Percentiles rank a stretch among this genome's conserved stretches.
These are phyloP conservation scores for Ceratobasidium sp. DNA, from an alignment of 1,284 basidiomycete genomes.

Conservation along the genomic window DNA sequence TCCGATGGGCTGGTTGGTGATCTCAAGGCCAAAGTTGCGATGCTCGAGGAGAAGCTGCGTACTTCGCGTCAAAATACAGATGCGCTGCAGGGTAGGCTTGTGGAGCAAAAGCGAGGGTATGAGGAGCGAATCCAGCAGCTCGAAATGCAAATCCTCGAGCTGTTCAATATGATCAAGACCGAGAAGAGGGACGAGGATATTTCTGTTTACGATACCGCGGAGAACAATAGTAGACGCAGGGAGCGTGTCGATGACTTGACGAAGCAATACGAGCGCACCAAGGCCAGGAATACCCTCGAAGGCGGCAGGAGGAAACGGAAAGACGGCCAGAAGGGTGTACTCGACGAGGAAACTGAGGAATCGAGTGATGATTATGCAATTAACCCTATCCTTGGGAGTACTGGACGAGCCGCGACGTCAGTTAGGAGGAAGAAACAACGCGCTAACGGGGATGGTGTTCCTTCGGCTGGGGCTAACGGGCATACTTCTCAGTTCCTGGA, in stretches of 20 bases:
- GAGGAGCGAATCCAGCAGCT: conserved; percentile 89
- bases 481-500: conserved; percentile 88
- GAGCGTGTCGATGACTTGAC: conserved; percentile 83
- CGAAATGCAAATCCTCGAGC: conserved; percentile 91
- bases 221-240: conserved; percentile 72
- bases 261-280: conserved; percentile 83
- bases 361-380: conserved; percentile 23
- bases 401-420: conserved; percentile 37
- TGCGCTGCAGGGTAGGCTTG: conserved; percentile 80
- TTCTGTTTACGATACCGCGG: conserved; percentile 43
- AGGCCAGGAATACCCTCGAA: conserved; percentile 88
- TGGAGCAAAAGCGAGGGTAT: conserved; percentile 82
- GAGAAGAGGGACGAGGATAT: conserved; percentile 62
- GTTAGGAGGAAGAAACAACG: conserved; percentile 52
- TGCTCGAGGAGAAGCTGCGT: conserved; percentile 82
- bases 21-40: conserved; percentile 77
- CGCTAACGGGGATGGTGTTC: conserved; percentile 50
- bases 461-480: conserved; percentile 60
- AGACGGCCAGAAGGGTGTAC: conserved; percentile 51
- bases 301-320: conserved; percentile 62
- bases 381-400: conserved; percentile 10
- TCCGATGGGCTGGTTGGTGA: conserved; percentile 85
- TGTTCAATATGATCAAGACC: conserved; percentile 90
- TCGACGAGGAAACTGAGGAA: conserved; percentile 52
- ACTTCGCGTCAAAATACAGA: conserved; percentile 82